Evolutionary conservation across 2,329 filamentous ascomycete genomes (phyloP), one percentile per base, ranked within the genome.

Genomic region (Diplodia sapinea): DNA sequence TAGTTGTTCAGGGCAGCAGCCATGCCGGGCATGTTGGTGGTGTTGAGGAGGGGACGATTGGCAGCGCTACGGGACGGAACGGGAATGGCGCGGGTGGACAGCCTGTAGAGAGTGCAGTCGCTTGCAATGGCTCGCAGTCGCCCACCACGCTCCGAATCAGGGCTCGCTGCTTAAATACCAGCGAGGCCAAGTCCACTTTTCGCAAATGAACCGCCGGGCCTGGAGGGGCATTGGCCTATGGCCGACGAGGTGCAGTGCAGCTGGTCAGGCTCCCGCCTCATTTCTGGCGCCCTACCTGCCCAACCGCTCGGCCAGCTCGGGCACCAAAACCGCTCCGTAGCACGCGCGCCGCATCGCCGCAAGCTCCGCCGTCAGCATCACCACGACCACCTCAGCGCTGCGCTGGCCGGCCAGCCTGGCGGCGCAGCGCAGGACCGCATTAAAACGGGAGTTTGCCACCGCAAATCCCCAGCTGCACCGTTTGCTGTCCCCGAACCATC

Each of bases 1-100:
- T 81, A 81, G 52, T 75, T 79, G 68, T 80, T 79, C 43, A 74
- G 66, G 33, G 69, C 65, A 64, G 75, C 47, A 23, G 68, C 64
- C 68, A 70, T 70, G 52, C 66, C 66, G 47, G 66, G 66, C 66
- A 68, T 68, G 36, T 17, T 57, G 51, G 8, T 47, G 33, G 17
- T 20, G 29, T 38, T 20, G 43, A 47, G 43, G 43, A 33, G 20
- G n/a, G 17, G 62, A 33, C 62, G 51, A 65, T 47, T 65, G 38
- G 62, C 50, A 54, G 50, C 17, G 62, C 62, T 31, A 38, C 13
- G 51, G 11, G 33, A 36, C 50, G 36, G 49, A 26, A 55, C 17
- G 17, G 47, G 61, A 52, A 64, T 52, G 49, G 61, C 61, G 61
- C 26, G 47, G 9, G n/a, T 23, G 11, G 54, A 29, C 62, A 65